Base-by-base conservation (phyloP, 1,284 basidiomycete genomes). In the Cutaneotrichosporon mucoides region DNA sequence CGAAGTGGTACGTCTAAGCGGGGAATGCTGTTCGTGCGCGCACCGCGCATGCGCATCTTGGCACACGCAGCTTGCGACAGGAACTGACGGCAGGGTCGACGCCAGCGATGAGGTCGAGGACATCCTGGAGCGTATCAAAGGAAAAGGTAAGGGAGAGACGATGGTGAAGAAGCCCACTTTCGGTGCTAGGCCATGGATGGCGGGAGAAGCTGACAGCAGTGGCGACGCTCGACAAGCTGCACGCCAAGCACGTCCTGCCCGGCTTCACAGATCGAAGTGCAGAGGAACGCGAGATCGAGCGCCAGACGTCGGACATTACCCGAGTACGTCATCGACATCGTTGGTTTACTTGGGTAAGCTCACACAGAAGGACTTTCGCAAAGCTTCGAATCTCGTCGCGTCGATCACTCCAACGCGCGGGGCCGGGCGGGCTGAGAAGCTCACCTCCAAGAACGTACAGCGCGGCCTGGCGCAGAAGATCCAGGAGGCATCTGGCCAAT, bases 391-490 rank as follows among this genome's bases (percentile, higher is more conserved):
- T 50, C 81, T 93, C 64, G 90, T 95, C 66, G 86, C 69, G 33
- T 64, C 67, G 50, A 76, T 76, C 52, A 62, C 59, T 66, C 73
- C 81, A 63, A 64, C 78, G 62, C 77, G 81, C 72, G 66, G 64
- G n/a, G 73, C 68, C 5, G 67, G 62, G 33, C 69, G 71, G 56
- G 80, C 89, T 56, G 84, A 89, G 69, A 79, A 82, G 13, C 82
- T 88, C 54, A 87, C 92, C 1, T 88, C 90, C 45, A 88, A 91
- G 79, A 99, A 99, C 73, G 92, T 97, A n/a, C 95, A 99, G 77
- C 87, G 93, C 37, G 94, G 88, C 10, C 84, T 99, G 42, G 96
- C 96, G 16, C 92, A 90, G 33, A 90, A 92, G 73, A 86, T 98
- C 9, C 96, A 99, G 80, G 90, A 93, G 68, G 82, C 94, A 52